Evolutionary conservation across 1,139 yeast genomes (phyloP), one percentile per base, ranked within the genome.

Genomic region (Debaryomycetaceae sp.): DNA sequence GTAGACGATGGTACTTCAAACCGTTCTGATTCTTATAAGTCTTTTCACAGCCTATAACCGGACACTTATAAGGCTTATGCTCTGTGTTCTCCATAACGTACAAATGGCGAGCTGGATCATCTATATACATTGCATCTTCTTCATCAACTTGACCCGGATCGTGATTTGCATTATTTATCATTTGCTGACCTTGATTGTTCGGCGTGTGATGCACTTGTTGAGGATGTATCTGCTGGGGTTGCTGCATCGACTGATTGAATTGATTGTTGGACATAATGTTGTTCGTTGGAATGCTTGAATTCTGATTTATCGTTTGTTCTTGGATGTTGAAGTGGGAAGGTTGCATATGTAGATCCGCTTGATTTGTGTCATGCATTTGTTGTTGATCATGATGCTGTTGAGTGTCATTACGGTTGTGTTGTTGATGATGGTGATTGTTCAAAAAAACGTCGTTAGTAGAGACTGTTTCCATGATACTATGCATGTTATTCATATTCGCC

Each of bases 21-120:
- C 99, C 99, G 62, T 93, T 93, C 68, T 93, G 99, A 66, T 93
- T 93, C 72, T 93, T 93, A 68, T 93, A 93, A 34, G 95, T 91
- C 73, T 93, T 93, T 58, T 91, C 98, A 68, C 99, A 93, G 6
- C 99, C 99, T 59, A 90, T 87, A 37, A 93, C 99, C 0, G 98
- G 99, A 69, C 99, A 93, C 64, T 87, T 90, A 72, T 87, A 93
- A 22, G 99, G 99, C 65, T 93, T 86, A 62, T 89, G 89, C 57
- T 90, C 97, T 49, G 87, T 93, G 52, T 85, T 85, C 65, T 91
- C 97, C 76, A 88, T 84, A 38, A 90, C 96, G 61, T 91, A 91
- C 48, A 93, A 69, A 59, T 91, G 95, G 52, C 98, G 80, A 1
- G 97, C 97, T 0, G 98, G 99, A 64, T 91, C 97, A 59, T 84